Conservation (phyloP, 1,284 basidiomycete genomes). For the Ceratobasidium sp. region DNA sequence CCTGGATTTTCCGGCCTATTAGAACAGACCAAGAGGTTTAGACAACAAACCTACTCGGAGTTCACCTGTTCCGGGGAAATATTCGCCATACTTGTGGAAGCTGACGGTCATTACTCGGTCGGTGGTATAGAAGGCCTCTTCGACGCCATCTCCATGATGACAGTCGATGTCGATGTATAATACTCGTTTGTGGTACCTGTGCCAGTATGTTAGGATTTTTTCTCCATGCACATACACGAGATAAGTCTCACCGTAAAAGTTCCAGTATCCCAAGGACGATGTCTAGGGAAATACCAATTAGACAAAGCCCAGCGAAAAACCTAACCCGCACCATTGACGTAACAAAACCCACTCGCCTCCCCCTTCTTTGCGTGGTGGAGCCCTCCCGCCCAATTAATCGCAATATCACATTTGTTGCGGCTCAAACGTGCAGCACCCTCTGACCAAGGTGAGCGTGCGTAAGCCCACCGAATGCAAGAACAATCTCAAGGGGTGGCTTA, state of each 20-base stretch:
- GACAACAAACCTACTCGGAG: conserved; percentile 70
- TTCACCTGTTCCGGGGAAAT: conserved; percentile 98
- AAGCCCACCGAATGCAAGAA: background rate
- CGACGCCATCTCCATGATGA: conserved; percentile 98
- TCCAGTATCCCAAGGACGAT: conserved; percentile 98
- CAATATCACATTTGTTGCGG: conserved; percentile 98
- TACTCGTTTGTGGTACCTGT: conserved; percentile 91
- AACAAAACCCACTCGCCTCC: conserved; percentile 98
- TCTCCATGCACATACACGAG: conserved; percentile 4
- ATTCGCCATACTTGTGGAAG: conserved; percentile 99
- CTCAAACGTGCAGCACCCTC: conserved; percentile 97
- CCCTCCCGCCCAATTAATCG: conserved; percentile 98
- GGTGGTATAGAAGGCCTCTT: conserved; percentile 99
- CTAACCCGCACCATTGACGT: conserved; percentile 83
- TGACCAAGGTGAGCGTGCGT: conserved; percentile 52
- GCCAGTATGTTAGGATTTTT: background rate
- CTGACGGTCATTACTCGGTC: conserved; percentile 99
- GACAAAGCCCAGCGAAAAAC: background rate
- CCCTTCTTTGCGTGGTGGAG: conserved; percentile 99
- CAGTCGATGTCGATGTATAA: conserved; percentile 99
- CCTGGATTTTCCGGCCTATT: conserved; percentile 61
- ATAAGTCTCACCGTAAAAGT: conserved; percentile 72
- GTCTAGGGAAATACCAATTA: conserved; percentile 62
- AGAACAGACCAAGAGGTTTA: background rate
- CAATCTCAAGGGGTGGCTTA: conserved; percentile 56